Conservation (phyloP, 352 stramenopile genomes). For the Globisporangium acanthophoron region DNA sequence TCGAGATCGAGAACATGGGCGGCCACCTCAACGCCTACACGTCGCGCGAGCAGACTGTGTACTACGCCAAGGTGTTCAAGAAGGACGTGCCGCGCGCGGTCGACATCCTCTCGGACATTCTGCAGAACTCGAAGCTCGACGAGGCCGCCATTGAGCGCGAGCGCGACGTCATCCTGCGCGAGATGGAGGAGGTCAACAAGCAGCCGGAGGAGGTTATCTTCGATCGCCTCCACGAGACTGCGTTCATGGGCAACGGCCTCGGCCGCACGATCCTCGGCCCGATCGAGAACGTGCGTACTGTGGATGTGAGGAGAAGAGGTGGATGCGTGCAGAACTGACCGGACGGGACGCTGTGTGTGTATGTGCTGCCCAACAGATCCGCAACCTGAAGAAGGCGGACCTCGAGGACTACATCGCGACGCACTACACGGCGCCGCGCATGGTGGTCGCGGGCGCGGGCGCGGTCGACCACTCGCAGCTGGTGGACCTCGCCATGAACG, state of each 20-base stretch:
- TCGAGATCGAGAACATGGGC: slow-evolving; percentile 99
- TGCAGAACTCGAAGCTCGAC: slow-evolving; percentile 98
- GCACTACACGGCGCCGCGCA: slow-evolving; percentile 99
- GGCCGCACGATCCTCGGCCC: slow-evolving; percentile 98
- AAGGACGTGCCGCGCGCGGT: slow-evolving; percentile 96
- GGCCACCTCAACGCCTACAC: slow-evolving; percentile 99
- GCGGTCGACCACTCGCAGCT: slow-evolving; percentile 96
- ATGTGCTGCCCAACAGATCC: slow-evolving; percentile 40
- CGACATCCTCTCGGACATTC: slow-evolving; percentile 99
- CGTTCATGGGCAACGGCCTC: slow-evolving; percentile 96
- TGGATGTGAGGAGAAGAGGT: no score
- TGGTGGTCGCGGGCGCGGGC: slow-evolving; percentile 98
- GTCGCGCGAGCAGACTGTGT: slow-evolving; percentile 99
- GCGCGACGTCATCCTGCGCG: slow-evolving; percentile 98
- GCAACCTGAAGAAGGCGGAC: slow-evolving; percentile 92
- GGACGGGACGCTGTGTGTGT: no score
- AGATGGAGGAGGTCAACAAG: slow-evolving; percentile 99
- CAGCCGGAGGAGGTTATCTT: slow-evolving; percentile 98
- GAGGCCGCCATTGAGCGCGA: slow-evolving; percentile 95
- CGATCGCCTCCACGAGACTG: slow-evolving; percentile 98
- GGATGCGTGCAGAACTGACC: no score
- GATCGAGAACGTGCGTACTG: slow-evolving; percentile 94
- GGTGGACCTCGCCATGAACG: slow-evolving; percentile 95
- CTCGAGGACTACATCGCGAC: slow-evolving; percentile 97
- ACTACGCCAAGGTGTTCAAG: slow-evolving; percentile 99